Base-by-base conservation (phyloP, 306 rosid genomes). In the Cucurbita pepo region DNA sequence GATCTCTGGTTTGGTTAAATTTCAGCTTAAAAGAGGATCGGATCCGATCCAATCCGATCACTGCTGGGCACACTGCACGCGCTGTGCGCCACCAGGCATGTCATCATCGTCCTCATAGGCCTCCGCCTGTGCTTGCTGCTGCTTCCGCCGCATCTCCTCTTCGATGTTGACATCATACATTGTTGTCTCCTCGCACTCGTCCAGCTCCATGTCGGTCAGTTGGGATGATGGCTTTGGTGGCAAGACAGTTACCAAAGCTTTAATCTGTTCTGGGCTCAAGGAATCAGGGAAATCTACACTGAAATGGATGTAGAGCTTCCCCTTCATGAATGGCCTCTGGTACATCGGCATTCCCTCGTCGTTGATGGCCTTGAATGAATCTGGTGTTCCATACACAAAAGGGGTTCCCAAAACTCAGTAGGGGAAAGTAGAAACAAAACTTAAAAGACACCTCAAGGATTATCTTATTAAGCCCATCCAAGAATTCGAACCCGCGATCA, bases 301-400 rank as follows among this genome's bases (percentile, higher is more conserved):
- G 74, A 93, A 93, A 83, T 90, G 98, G 19, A 93, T 84, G 86
- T 93, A 90, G 4, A 93, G 86, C 81, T 88, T 93, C 2, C 98
- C 98, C 82, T 89, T 93, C 94, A 93, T 93, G 71, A 93, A 93
- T 50, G 97, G 88, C 79, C 96, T 90, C 84, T 86, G 91, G 74
- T 93, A 93, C 76, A 88, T 58, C 0, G 98, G 98, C 98, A 88
- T 93, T 13, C 98, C 98, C 79, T 93, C 98, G 3, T 93, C 96
- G 51, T 90, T 88, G 9, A 90, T 88, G 0, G 89, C 97, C 89
- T 93, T 93, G 76, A 71, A 90, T 9, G 93, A 79, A 84, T 93
- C 97, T 93, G 89, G 75, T 65, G n/a, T 19, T 0, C 48, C 6
- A 64, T 10, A 10, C 37, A 48, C 5, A 50, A 19, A 19, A 8